Evolutionary conservation across 306 rosid genomes (phyloP).

Genomic region (Casuarina glauca): DNA sequence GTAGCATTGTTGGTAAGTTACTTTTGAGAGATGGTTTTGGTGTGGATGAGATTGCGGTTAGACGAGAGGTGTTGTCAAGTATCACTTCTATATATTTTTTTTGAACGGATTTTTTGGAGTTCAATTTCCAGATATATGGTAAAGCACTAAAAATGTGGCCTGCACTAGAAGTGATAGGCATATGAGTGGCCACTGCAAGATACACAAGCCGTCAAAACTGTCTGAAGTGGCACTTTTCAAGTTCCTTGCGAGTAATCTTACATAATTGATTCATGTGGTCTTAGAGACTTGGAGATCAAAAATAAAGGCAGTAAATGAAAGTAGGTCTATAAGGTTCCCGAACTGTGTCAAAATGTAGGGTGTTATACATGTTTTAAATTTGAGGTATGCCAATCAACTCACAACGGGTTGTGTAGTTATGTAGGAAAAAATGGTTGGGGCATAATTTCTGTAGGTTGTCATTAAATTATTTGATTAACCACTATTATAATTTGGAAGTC

Average conservation of each 20-base stretch:
- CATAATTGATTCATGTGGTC: background rate
- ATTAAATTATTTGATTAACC: background rate
- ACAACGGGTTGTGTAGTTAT: background rate
- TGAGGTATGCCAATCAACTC: background rate
- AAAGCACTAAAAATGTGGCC: background rate
- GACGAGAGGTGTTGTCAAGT: background rate
- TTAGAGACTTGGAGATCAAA: background rate
- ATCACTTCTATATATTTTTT: background rate
- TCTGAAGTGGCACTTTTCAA: background rate
- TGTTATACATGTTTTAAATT: background rate
- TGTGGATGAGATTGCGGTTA: background rate
- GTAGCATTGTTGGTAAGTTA: too few relatives aligned
- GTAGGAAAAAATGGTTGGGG: background rate
- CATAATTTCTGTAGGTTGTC: background rate
- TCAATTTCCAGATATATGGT: background rate
- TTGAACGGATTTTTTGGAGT: background rate
- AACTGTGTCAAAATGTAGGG: background rate
- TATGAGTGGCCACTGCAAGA: background rate
- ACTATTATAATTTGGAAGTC: background rate
- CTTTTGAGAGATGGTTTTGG: too few relatives aligned
- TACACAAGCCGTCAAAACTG: background rate
- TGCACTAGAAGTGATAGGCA: background rate
- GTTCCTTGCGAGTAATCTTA: background rate
- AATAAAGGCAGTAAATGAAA: background rate
- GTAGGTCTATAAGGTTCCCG: background rate